A percentile compares a stretch with the other conserved stretches of the same genome.
phyloP scores from a whole-genome alignment of 257 asterid genomes.

The Ocimum tenuiflorum region DNA sequence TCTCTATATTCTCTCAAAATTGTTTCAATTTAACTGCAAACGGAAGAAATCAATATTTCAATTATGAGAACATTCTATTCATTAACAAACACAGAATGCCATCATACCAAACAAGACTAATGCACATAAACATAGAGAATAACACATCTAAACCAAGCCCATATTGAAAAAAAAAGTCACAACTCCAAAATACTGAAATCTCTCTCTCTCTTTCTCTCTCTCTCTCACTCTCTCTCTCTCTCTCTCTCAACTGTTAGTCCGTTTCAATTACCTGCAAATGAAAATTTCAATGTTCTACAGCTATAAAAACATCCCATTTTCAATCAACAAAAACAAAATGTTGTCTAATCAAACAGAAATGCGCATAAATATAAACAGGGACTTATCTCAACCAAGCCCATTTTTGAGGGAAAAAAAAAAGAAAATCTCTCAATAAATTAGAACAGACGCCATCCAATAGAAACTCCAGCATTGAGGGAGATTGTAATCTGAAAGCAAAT shows the following conservation, averaged over 20 bases:
- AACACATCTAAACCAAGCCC: conserved; percentile 17
- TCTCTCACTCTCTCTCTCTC: no score
- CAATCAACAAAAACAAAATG: conserved; percentile 12
- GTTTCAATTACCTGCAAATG: conserved; percentile 42
- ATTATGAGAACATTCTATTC: background rate
- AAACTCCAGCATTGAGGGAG: conserved; percentile 21
- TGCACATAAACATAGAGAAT: conserved; percentile 12
- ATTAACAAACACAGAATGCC: conserved; percentile 8
- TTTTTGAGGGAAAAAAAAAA: no score
- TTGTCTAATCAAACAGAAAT: conserved; percentile 29
- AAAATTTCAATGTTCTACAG: conserved; percentile 10
- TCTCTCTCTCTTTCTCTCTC: no score
- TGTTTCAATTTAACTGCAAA: conserved; percentile 33
- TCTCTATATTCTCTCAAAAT: conserved; percentile 15
- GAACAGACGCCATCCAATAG: background rate
- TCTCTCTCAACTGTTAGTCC: no score
- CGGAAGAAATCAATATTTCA: conserved; percentile 24
- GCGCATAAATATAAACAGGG: conserved; percentile 10
- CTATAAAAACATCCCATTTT: background rate
- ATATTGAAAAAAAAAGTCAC: no score
- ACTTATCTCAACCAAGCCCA: conserved; percentile 18
- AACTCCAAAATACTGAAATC: no score
- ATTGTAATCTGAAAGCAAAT: conserved; percentile 21
- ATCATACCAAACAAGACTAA: conserved; percentile 30
- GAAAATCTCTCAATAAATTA: conserved; percentile 10